Evolutionary conservation across 805 yeast genomes (phyloP).

Genomic region (Suhomyces prunicola): DNA sequence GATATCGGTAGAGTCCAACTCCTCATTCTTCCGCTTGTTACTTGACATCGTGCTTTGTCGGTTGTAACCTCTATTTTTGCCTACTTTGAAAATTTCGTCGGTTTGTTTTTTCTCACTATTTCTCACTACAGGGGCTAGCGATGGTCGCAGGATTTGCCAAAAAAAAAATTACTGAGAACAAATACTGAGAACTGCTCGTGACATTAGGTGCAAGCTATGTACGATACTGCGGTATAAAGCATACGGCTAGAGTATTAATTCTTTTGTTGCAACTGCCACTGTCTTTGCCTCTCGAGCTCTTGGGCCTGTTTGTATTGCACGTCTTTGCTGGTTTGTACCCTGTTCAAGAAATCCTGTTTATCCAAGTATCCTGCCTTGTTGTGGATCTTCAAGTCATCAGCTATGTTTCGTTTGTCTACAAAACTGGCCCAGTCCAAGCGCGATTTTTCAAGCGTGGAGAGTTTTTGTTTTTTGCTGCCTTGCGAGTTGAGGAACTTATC

Average conservation of each 20-base stretch:
- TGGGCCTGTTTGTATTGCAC: constrained; percentile 44
- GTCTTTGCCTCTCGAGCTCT: constrained; percentile 25
- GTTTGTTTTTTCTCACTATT: background rate
- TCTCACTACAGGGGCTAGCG: background rate
- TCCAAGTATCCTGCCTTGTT: constrained; percentile 91
- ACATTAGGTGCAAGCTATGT: background rate
- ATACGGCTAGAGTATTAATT: no score
- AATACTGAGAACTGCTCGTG: background rate
- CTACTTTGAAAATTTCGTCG: background rate
- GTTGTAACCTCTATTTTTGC: background rate
- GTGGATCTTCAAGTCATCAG: constrained; percentile 74
- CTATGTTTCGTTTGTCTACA: constrained; percentile 81
- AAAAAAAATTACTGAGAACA: background rate
- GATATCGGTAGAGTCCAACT: constrained; percentile 37
- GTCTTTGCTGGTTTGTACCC: constrained; percentile 65
- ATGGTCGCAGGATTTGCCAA: background rate
- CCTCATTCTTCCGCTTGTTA: constrained; percentile 64
- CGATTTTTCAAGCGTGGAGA: constrained; percentile 90
- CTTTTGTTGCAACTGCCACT: constrained; percentile 12
- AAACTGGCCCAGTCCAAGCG: constrained; percentile 92
- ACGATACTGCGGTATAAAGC: background rate
- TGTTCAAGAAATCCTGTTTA: constrained; percentile 80
- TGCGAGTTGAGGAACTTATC: constrained; percentile 71
- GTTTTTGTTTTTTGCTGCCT: constrained; percentile 60
- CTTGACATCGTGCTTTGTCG: constrained; percentile 9